Conservation (phyloP, 2,329 filamentous ascomycete species). For the Ophiostoma quercus region DNA sequence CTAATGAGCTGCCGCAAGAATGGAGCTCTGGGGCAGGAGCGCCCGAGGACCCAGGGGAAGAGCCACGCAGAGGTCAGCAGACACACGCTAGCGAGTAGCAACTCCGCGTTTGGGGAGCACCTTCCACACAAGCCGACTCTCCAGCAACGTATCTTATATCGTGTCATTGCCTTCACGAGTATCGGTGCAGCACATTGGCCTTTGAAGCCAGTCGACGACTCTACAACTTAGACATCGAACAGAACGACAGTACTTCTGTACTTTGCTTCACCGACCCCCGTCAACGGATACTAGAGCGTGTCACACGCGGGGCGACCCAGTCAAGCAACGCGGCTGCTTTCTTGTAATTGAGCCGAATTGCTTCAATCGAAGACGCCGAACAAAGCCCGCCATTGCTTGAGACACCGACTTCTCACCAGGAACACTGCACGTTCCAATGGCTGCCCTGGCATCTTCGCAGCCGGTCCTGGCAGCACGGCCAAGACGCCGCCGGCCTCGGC, state of each 20-base stretch:
- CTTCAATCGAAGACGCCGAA: not conserved
- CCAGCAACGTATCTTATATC: constrained; percentile 15
- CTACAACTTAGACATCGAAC: not conserved
- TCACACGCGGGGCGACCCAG: not conserved
- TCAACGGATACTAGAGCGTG: not conserved
- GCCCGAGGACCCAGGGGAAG: constrained; percentile 13
- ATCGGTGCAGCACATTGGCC: not conserved
- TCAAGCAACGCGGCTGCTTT: not conserved
- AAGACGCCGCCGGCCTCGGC: constrained; percentile 36
- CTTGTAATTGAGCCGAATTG: not conserved
- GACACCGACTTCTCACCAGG: not conserved
- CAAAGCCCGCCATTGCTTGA: not conserved
- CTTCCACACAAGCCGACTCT: not conserved
- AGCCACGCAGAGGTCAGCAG: constrained; percentile 14
- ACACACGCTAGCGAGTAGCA: constrained; percentile 2
- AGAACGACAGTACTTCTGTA: not conserved
- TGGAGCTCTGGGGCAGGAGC: constrained; percentile 17
- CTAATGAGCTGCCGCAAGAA: constrained; percentile 20
- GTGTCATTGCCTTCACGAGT: constrained; percentile 8
- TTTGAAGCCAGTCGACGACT: not conserved
- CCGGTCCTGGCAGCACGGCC: not conserved
- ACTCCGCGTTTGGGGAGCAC: constrained; percentile 13
- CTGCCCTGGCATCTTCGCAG: constrained; percentile 6
- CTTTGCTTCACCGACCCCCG: not conserved
- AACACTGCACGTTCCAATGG: not conserved